These are phyloP conservation scores for Talaromyces rugulosus DNA, from an alignment of 2,329 filamentous ascomycete species.

Conservation along the genomic window DNA sequence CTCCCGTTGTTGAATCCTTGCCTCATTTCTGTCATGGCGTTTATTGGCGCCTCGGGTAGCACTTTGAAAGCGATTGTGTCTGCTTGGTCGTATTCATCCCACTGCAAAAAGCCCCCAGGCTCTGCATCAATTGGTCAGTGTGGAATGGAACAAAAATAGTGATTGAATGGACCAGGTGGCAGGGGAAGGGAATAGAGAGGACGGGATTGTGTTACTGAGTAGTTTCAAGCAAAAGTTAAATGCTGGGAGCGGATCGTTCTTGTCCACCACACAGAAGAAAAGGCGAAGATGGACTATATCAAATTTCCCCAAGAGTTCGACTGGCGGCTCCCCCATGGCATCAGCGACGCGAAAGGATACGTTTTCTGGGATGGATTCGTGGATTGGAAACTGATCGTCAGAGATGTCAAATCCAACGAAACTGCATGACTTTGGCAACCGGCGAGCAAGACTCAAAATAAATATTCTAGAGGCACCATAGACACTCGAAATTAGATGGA, in stretches of 20 bases:
- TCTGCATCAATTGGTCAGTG: neutral
- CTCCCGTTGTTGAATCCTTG: neutral
- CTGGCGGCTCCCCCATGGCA: neutral
- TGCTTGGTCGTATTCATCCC: constrained; percentile 8
- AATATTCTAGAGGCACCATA: neutral
- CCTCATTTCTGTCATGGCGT: neutral
- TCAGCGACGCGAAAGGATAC: constrained; percentile 1
- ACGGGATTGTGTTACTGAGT: neutral
- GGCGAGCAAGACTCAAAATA: neutral
- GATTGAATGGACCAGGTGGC: too few species aligned
- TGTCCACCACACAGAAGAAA: constrained; percentile 4
- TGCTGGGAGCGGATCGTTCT: neutral
- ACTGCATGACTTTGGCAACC: neutral
- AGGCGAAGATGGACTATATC: constrained; percentile 5
- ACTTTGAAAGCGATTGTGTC: neutral
- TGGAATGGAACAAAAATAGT: neutral
- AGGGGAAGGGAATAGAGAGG: neutral
- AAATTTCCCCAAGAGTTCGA: neutral
- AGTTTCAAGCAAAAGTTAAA: constrained; percentile 6
- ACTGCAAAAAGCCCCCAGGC: constrained; percentile 1
- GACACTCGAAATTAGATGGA: neutral
- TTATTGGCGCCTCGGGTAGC: neutral
- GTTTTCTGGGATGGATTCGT: neutral
- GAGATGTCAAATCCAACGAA: constrained; percentile 6
- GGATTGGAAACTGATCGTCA: constrained; percentile 1